These are phyloP conservation scores for Melaleuca quinquenervia DNA, from an alignment of 345 rosid genomes.

Conservation along the genomic window DNA sequence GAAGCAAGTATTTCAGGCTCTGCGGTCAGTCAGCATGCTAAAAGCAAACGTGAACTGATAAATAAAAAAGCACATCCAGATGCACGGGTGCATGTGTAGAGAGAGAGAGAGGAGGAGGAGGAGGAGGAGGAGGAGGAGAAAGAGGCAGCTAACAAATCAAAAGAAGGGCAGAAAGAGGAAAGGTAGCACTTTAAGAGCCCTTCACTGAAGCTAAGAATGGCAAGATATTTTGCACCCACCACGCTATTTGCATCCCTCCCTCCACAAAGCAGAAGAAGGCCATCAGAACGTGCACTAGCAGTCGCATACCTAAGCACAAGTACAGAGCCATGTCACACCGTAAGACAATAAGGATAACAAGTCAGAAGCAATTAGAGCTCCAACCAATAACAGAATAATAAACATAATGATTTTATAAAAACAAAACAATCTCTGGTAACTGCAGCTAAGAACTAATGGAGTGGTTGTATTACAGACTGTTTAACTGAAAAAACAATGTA, in stretches of 20 bases:
- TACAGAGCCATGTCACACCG: neutral
- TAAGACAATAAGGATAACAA: neutral
- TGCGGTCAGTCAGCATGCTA: neutral
- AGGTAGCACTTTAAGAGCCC: neutral
- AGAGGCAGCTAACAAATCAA: neutral
- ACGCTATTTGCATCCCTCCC: constrained; percentile 98
- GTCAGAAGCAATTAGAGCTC: neutral
- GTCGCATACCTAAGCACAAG: constrained; percentile 80
- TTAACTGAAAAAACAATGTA: neutral
- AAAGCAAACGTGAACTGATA: neutral
- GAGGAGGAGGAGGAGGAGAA: neutral
- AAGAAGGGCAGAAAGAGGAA: neutral
- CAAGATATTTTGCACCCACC: constrained; percentile 33
- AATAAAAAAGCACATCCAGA: neutral
- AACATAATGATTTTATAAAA: neutral
- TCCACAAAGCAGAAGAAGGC: constrained; percentile 98
- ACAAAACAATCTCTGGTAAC: neutral
- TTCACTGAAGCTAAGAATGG: neutral
- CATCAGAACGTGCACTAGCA: constrained; percentile 99
- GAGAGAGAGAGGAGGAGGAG: neutral
- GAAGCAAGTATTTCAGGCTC: neutral
- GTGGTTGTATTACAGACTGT: neutral
- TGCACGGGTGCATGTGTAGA: neutral
- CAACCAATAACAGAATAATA: neutral
- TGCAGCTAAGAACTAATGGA: neutral